Evolutionary conservation across 345 rosid genomes (phyloP), one percentile per base, ranked within the genome.

Genomic region (Sisymbrium irio): DNA sequence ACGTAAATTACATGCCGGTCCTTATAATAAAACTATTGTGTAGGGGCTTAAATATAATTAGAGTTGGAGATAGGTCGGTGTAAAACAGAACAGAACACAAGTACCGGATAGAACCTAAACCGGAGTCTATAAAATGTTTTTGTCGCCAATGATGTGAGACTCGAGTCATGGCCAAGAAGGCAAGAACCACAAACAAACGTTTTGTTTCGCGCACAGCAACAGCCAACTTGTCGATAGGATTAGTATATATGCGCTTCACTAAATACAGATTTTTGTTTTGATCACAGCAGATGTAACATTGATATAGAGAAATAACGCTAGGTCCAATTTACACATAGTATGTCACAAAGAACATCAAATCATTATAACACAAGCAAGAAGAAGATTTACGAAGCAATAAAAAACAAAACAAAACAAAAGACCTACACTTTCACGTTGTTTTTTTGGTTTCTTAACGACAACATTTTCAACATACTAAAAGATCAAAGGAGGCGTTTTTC

Each of bases 301-400:
- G 32, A 6, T 25, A 68, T 5, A 51, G 6, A 63, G 4, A 35
- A 42, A 63, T 3, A 35, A 33, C 30, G 12, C 8, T 18, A 55
- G 37, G 62, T 50, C 54, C 33, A 47, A 10, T 40, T 67, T 15
- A n/a, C 39, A 51, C 62, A 75, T 49, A 11, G 40, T 58, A 18
- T 58, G 37, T 40, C 39, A 46, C 15, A 36, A 11, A 56, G 15
- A 74, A 42, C 33, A 61, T 30, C 25, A 22, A 1, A 1, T n/a
- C 39, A 67, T 15, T 28, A 19, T 41, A 39, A 41, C 3, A 14
- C 18, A 50, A 40, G 42, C 15, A 61, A 49, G 41, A 71, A 64
- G 44, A 58, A 17, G 35, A 25, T 42, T 20, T 61, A 40, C 20
- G 20, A 39, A 41, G 35, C 35, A 62, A 22, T 8, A 41, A 9